Base-by-base conservation (phyloP, 129 eudicot genomes). In the Deinandra increscens region DNA sequence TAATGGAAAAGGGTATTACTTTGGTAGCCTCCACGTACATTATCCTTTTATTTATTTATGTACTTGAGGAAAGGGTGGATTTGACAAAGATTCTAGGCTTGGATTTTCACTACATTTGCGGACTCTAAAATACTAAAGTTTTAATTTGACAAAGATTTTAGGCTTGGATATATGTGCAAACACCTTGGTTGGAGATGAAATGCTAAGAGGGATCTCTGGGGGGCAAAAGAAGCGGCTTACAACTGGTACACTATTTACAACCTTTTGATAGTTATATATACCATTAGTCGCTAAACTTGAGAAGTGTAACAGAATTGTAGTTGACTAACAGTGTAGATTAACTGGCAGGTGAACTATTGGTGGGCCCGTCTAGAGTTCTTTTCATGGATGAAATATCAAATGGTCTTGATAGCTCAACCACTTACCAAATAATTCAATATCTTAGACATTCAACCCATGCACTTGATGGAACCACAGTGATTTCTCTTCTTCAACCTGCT, bases 401-500 rank as follows among this genome's bases (percentile, higher is more conserved):
- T 59, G 99, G 99, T 62, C 97, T 93, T 76, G 99, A 93, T 75
- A 89, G 99, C 65, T 81, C 99, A 31, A 93, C 97, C 22, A 89
- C 99, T 14, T 79, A 89, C 60, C 90, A 93, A 59, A 87, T 93
- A 58, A 64, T 93, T 71, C 90, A 93, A 56, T 93, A 93, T 80
- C 97, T 93, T 48, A 85, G 83, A 77, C 95, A 93, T 78, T 90
- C 97, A 56, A 89, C 95, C 55, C 84, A 38, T 61, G 93, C 90
- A 71, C 95, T 93, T 68, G 95, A 84, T 70, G 95, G 85, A 60
- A 89, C 97, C 64, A 85, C 97, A 14, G 69, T 93, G 7, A 68
- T 93, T 75, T 93, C 99, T 67, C 86, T 93, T 80, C 99, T 93
- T 77, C 99, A 93, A 80, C 99, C 97, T 70, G 95, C 99, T 54